Evolutionary conservation across 2,329 filamentous ascomycete species (phyloP).

Genomic region (Nannizzia gypsea): DNA sequence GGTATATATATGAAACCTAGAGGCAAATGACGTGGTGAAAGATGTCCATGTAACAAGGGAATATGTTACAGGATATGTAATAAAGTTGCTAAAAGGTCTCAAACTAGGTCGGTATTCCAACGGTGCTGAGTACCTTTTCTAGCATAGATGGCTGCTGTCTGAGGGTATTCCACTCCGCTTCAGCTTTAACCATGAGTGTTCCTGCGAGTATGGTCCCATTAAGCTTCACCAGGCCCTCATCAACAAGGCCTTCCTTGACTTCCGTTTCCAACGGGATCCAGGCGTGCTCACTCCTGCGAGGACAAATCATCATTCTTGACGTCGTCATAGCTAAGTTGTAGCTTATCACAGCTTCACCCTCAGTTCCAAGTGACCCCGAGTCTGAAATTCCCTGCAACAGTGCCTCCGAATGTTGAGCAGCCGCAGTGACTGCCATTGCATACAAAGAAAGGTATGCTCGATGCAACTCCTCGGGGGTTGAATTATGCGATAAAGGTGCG

Average conservation of each 20-base stretch:
- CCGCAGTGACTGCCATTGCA: constrained; percentile 16
- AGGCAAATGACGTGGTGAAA: background rate
- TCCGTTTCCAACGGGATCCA: constrained; percentile 30
- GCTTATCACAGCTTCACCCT: constrained; percentile 37
- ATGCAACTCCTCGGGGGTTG: constrained; percentile 28
- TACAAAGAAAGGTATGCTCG: constrained; percentile 34
- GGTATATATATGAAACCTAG: background rate
- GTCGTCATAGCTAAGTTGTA: constrained; percentile 50
- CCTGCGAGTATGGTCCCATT: constrained; percentile 48
- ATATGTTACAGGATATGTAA: background rate
- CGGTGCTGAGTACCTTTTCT: constrained; percentile 31
- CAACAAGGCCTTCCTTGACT: constrained; percentile 21
- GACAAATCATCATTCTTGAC: constrained; percentile 42
- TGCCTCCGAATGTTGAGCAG: background rate
- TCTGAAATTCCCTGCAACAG: background rate
- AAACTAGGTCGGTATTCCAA: constrained; percentile 25
- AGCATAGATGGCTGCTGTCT: constrained; percentile 31
- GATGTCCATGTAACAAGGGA: background rate
- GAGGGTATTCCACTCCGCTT: constrained; percentile 43
- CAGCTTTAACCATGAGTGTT: constrained; percentile 47
- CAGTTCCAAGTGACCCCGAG: constrained; percentile 10
- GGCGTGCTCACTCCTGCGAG: constrained; percentile 37
- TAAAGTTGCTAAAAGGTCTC: background rate
- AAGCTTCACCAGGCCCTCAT: constrained; percentile 35
- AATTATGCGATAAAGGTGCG: constrained; percentile 29